Base-by-base conservation (phyloP, 75 land plant species). In the Pinus tabuliformis region DNA sequence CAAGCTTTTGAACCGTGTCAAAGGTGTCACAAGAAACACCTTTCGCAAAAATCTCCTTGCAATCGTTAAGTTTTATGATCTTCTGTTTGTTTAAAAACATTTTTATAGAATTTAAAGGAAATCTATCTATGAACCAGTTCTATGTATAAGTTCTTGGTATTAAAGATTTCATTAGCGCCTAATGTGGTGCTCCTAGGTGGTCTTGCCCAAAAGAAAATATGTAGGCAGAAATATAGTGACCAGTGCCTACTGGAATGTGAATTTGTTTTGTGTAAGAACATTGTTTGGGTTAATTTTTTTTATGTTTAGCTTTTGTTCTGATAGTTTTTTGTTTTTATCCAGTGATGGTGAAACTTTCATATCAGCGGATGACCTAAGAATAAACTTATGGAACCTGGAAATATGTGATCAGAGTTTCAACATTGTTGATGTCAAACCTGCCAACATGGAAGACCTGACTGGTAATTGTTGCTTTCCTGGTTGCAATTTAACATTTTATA, bases 281-380 rank as follows among this genome's bases (percentile, higher is more conserved):
- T 36, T 17, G 49, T 68, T 68, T 15, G 18, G 42, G 49, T 39
- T 39, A 18, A 5, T 6, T 7, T 45, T 45, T 45, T 45, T 45
- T 28, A 39, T 68, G 37, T 68, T 42, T 20, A 39, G 18, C 71
- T 6, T 68, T 33, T 11, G 9, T 68, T 42, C 24, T 68, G 7
- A 68, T 68, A 68, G 22, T 39, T 37, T n/a, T 42, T 42, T 68
- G 3, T 52, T 58, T 24, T 77, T 79, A 57, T 77, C n/a, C 88
- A 95, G 98, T 85, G 98, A 95, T 82, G 97, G 98, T 63, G 98
- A 95, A 84, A 95, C 98, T 58, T 95, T 87, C 77, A 93, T 95
- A 68, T 95, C 98, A 42, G 98, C 98, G 33, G 98, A 95, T 76
- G 98, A 95, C 81, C 83, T 95, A 75, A 82, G 98, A 73, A 89